Evolutionary conservation across 208 protist species (phyloP).

Genomic region (Trypanosoma vivax): DNA sequence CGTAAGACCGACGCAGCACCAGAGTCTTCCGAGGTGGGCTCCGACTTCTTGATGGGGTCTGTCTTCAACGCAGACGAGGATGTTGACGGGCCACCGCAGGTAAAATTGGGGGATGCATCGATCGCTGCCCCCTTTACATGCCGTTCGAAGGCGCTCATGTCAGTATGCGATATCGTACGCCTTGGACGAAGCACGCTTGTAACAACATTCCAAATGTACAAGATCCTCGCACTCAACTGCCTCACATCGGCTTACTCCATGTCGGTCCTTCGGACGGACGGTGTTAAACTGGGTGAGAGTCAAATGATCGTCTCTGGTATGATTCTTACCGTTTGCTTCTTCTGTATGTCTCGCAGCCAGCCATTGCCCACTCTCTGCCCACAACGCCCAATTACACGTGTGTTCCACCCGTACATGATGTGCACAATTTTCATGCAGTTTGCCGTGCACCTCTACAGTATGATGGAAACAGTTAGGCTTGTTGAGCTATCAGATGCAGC

Average conservation of each 20-base stretch:
- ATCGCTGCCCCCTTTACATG: conserved; percentile 93
- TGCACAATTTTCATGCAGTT: conserved; percentile 95
- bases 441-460: conserved; percentile 87
- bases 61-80: conserved; percentile 81
- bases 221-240: conserved; percentile 98
- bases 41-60: conserved; percentile 87
- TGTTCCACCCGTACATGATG: conserved; percentile 96
- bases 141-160: conserved; percentile 82
- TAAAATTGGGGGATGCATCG: conserved; percentile 91
- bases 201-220: conserved; percentile 98
- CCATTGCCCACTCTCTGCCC: conserved; percentile 87
- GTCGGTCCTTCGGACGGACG: conserved; percentile 95
- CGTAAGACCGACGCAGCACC: conserved; percentile 46
- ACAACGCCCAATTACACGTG: conserved; percentile 87
- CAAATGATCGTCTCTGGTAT: conserved; percentile 96
- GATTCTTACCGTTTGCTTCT: conserved; percentile 94
- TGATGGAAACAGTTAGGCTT: conserved; percentile 82
- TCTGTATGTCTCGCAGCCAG: conserved; percentile 96
- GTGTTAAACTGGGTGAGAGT: conserved; percentile 95
- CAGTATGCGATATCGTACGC: conserved; percentile 92
- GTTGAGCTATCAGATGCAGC: conserved; percentile 63
- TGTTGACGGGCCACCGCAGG: conserved; percentile 79
- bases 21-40: conserved; percentile 17
- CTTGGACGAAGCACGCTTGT: conserved; percentile 97
- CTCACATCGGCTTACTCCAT: conserved; percentile 96